A percentile compares a stretch with the other conserved stretches of the same genome.
These are phyloP conservation scores for Geotrichum australiense DNA, from an alignment of 1,139 yeast genomes.

Conservation along the genomic window DNA sequence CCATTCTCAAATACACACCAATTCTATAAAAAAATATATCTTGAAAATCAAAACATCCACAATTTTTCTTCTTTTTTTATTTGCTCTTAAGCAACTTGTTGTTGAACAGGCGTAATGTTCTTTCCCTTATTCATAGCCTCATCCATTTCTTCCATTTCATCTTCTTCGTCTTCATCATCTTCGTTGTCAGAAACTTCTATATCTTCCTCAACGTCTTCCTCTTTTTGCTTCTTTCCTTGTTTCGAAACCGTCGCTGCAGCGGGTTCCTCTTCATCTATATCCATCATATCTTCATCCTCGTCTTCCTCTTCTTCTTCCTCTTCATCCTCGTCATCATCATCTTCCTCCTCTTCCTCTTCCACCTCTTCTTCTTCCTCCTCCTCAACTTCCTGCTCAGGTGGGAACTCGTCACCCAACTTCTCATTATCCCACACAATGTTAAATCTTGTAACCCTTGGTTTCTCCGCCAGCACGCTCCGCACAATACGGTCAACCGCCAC, in stretches of 20 bases:
- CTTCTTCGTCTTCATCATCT: slow-evolving; percentile 12
- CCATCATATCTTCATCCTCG: slow-evolving; percentile 30
- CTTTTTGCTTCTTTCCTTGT: slow-evolving; percentile 1
- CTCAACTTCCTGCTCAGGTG: slow-evolving; percentile 68
- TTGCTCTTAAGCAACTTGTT: too few species aligned
- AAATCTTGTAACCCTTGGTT: slow-evolving; percentile 94
- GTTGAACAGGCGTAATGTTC: too few species aligned
- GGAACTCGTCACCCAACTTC: slow-evolving; percentile 61
- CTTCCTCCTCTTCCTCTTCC: slow-evolving; percentile 37
- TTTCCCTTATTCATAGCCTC: too few species aligned
- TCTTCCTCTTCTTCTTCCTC: slow-evolving; percentile 31
- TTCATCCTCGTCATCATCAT: slow-evolving; percentile 33
- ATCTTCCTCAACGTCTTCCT: slow-evolving; percentile 8
- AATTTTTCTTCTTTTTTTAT: too few species aligned
- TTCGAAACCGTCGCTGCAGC: neutral
- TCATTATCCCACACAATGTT: slow-evolving; percentile 84
- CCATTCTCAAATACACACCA: too few species aligned
- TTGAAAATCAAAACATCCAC: too few species aligned
- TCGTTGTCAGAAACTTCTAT: slow-evolving; percentile 9
- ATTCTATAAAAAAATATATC: too few species aligned
- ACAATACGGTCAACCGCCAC: slow-evolving; percentile 94
- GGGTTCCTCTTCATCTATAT: slow-evolving; percentile 11
- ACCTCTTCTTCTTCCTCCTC: slow-evolving; percentile 47
- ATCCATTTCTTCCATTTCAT: slow-evolving; percentile 1
- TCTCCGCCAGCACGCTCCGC: slow-evolving; percentile 89